phyloP scores from a whole-genome alignment of 1,284 basidiomycete species.

The Irpex rosettiformis region DNA sequence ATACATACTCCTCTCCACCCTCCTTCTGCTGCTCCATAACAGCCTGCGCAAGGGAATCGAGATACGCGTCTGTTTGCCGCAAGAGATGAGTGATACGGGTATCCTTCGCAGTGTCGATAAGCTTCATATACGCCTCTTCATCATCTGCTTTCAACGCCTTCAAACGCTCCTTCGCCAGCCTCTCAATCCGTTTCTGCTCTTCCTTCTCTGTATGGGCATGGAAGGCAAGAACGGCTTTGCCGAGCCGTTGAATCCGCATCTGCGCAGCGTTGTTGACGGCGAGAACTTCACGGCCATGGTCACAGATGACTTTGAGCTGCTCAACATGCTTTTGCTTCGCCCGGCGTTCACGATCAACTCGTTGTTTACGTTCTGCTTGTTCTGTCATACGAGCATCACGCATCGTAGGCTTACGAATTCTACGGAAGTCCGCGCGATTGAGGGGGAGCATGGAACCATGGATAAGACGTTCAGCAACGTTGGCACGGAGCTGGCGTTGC shows the following conservation, averaged over 20 bases:
- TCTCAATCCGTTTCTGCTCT: constrained; percentile 97
- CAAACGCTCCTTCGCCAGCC: constrained; percentile 96
- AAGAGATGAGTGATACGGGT: constrained; percentile 97
- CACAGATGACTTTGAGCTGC: constrained; percentile 86
- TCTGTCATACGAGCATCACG: constrained; percentile 92
- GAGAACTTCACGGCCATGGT: constrained; percentile 79
- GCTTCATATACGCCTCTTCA: constrained; percentile 98
- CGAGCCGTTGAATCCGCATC: constrained; percentile 81
- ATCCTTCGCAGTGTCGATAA: constrained; percentile 99
- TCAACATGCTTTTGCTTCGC: constrained; percentile 97
- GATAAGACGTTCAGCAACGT: constrained; percentile 84
- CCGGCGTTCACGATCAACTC: constrained; percentile 87
- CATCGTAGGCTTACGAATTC: constrained; percentile 83
- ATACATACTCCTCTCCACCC: constrained; percentile 40
- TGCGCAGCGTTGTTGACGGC: constrained; percentile 60
- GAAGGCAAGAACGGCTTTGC: constrained; percentile 84
- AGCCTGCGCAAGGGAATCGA: constrained; percentile 93
- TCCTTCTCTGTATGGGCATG: constrained; percentile 94
- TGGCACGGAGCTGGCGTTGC: constrained; percentile 83
- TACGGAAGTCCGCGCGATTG: constrained; percentile 90
- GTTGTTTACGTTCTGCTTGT: constrained; percentile 88
- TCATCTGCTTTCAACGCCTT: constrained; percentile 98
- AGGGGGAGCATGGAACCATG: constrained; percentile 90
- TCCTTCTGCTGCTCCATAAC: constrained; percentile 94
- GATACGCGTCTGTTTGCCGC: constrained; percentile 91